These are phyloP conservation scores for Diaporthe destruens DNA, from an alignment of 2,329 filamentous ascomycete species.

Conservation along the genomic window DNA sequence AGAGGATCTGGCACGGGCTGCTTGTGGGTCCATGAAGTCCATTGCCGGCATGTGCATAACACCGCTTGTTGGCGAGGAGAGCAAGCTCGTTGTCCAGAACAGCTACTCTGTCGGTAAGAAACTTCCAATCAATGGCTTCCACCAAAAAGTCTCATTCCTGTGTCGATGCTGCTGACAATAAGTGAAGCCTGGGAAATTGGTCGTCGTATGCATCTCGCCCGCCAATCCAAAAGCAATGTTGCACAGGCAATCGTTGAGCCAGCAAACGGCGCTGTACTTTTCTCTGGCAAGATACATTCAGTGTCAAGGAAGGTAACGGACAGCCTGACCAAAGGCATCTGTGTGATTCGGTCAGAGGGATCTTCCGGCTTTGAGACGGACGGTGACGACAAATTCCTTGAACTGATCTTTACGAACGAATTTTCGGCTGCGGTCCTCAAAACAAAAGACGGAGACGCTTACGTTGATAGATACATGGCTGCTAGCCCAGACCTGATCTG, in stretches of 20 bases:
- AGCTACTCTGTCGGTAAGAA: constrained; percentile 14
- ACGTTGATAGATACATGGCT: not conserved
- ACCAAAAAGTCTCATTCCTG: fast-evolving
- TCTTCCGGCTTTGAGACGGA: not conserved
- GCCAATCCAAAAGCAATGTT: not conserved
- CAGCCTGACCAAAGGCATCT: constrained; percentile 1
- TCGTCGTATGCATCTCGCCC: not conserved
- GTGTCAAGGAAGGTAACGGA: constrained; percentile 5
- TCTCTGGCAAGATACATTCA: not conserved
- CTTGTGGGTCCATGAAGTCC: constrained; percentile 22
- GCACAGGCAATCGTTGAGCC: constrained; percentile 1
- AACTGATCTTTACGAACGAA: constrained; percentile 10
- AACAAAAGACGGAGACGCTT: not conserved
- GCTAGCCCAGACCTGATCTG: constrained; percentile 16
- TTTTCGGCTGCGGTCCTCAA: constrained; percentile 5
- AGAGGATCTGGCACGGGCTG: not conserved
- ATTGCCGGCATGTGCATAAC: constrained; percentile 11
- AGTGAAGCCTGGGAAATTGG: not conserved
- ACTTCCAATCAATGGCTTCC: fast-evolving
- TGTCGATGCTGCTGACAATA: too few species aligned
- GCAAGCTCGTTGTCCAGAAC: not conserved
- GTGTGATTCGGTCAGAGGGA: not conserved
- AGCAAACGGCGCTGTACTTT: not conserved
- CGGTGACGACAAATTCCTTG: not conserved
- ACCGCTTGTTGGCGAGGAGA: not conserved